Evolutionary conservation across 306 rosid genomes (phyloP), one percentile per base, ranked within the genome.

Genomic region (Dalbergia cochinchinensis): DNA sequence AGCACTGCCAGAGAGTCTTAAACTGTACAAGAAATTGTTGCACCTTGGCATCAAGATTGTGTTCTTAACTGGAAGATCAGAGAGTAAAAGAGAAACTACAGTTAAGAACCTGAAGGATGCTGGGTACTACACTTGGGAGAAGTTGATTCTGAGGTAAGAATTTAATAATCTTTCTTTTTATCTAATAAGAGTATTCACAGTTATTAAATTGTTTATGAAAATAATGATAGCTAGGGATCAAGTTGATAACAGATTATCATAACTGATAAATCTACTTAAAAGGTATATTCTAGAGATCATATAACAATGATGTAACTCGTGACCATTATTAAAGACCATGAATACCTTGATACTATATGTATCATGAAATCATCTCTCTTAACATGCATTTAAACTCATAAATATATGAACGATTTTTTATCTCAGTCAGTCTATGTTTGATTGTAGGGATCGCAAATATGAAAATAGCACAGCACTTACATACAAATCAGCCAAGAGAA

Each of bases 401-500:
- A 20, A 20, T 20, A 20, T 20, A 20, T 20, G 22, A 20, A 20
- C 22, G 0, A 20, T 20, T 20, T 44, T 1, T 13, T 20, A 50
- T 50, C n/a, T 13, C 12, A 4, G 0, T 0, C 10, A 44, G 18
- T 18, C 5, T 11, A 19, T 18, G 0, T 14, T 9, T 45, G 75
- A 33, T 41, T 74, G 76, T 88, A 92, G 92, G 83, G 81, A 76
- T 54, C 3, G 79, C 1, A 65, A 1, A 54, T 82, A 70, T 34
- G 1, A 10, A 6, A 87, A 88, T 0, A 71, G 73, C 26, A 76
- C 89, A 20, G 79, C 91, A n/a, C 53, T 74, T 5, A 45, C 10
- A 35, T 90, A 83, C 76, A 90, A 92, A 86, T 83, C 97, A 35
- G 11, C 58, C 0, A 76, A 87, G 73, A 90, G 94, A 12, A 73